Base-by-base conservation (phyloP, 2,329 filamentous ascomycete species). In the Scytalidium sp. region DNA sequence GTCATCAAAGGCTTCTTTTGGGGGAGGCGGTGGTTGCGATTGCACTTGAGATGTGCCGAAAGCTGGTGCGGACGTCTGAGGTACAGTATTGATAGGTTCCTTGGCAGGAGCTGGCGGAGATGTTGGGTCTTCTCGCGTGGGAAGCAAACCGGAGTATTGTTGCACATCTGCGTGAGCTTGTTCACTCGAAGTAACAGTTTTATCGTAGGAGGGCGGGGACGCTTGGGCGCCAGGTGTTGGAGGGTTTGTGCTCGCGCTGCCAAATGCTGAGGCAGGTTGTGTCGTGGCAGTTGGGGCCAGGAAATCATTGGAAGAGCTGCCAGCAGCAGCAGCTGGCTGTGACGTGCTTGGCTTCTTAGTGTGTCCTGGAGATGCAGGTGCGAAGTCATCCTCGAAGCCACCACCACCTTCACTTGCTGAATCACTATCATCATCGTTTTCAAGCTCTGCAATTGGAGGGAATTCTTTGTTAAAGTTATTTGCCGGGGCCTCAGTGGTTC, bases 301-400 rank as follows among this genome's bases (percentile, higher is more conserved):
- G 5, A 58, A 47, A 23, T 59, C 60, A 62, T 67, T 52, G 58
- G 56, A 46, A 60, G 52, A 15, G 55, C 56, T 21, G 60, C 60
- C 43, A 63, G 64, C 25, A 58, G 57, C 25, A 53, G 56, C 52
- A 59, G 60, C 21, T 32, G 49, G 48, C 47, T 59, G 51, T 2
- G 57, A 46, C 21, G 53, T 50, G 50, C 58, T 62, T 19, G 50
- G 42, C n/a, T 64, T 61, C 50, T 57, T 58, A 7, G 53, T 50
- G 46, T 64, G 58, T 15, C 53, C 58, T 46, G 64, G 63, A 19
- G 65, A 67, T 22, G 81, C 79, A 13, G 88, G 83, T 1, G 88
- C 85, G 65, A 97, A 97, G 67, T 97, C 87, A 64, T 99, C 94
- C 45, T 95, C 93, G 64, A 97, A 97, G 0, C 92, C 90, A 36